Evolutionary conservation across 202 grass and related monocot genomes (phyloP).

Genomic region (Dendrocalamus latiflorus): DNA sequence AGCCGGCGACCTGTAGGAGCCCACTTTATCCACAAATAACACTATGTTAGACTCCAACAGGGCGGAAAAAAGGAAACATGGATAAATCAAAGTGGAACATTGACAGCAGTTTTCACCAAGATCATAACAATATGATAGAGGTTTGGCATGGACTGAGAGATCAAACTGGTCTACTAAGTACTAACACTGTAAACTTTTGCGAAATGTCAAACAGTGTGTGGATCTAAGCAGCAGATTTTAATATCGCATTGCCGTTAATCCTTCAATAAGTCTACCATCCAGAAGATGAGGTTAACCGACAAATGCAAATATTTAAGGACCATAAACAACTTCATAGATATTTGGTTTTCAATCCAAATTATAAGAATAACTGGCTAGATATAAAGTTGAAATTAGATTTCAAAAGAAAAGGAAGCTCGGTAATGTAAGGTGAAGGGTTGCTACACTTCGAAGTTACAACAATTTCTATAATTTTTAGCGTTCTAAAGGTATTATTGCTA

Average conservation of each 20-base stretch:
- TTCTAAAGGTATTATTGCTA: not conserved
- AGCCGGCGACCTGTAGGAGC: constrained; percentile 91
- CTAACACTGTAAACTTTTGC: not conserved
- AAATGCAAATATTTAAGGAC: not conserved
- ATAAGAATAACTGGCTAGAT: not conserved
- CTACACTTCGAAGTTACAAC: not conserved
- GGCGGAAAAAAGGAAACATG: not conserved
- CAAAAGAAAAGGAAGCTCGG: not conserved
- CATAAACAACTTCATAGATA: not conserved
- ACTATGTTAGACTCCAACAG: constrained; percentile 19
- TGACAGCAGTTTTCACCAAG: not conserved
- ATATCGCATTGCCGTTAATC: not conserved
- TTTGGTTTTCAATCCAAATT: not conserved
- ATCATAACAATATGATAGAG: not conserved
- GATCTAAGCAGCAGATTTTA: not conserved
- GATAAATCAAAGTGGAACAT: no score
- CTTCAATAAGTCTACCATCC: not conserved
- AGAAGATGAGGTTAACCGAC: not conserved
- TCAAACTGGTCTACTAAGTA: not conserved
- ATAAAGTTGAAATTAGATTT: constrained; percentile 5
- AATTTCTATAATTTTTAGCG: not conserved
- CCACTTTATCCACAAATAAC: constrained; percentile 73
- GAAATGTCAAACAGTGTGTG: not conserved
- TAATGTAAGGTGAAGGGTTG: not conserved
- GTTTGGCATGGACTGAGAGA: not conserved